These are phyloP conservation scores for Podosphaera xanthii DNA, from an alignment of 2,329 filamentous ascomycete genomes.

Conservation along the genomic window DNA sequence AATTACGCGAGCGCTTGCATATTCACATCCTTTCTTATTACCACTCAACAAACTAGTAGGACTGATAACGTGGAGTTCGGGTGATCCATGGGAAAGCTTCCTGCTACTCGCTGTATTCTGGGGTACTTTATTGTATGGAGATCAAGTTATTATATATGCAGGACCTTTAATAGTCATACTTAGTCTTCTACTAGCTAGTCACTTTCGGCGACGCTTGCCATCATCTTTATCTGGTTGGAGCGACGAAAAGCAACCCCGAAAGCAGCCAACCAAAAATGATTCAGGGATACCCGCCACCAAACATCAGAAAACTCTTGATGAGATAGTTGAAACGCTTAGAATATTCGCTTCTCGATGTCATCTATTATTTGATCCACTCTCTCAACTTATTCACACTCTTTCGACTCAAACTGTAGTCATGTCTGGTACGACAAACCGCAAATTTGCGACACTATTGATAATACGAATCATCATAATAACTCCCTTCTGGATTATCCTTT, in stretches of 20 bases:
- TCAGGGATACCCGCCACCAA: slow-evolving; percentile 41
- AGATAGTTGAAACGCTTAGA: slow-evolving; percentile 85
- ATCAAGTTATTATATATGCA: slow-evolving; percentile 54
- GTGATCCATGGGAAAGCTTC: slow-evolving; percentile 93
- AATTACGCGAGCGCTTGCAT: slow-evolving; percentile 79
- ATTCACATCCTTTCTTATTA: slow-evolving; percentile 83
- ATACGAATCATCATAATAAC: slow-evolving; percentile 69
- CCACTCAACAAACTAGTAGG: slow-evolving; percentile 72
- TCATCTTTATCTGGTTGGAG: slow-evolving; percentile 68
- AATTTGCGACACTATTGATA: slow-evolving; percentile 63
- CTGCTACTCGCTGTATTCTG: slow-evolving; percentile 68
- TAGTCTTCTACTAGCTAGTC: slow-evolving; percentile 74
- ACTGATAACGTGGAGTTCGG: slow-evolving; percentile 79
- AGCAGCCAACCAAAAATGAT: slow-evolving; percentile 23
- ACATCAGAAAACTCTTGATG: slow-evolving; percentile 85
- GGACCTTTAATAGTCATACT: slow-evolving; percentile 67
- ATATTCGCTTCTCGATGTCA: slow-evolving; percentile 83
- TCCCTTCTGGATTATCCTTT: slow-evolving; percentile 67
- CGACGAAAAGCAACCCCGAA: slow-evolving; percentile 29
- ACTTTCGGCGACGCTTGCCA: slow-evolving; percentile 70
- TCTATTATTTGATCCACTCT: slow-evolving; percentile 68
- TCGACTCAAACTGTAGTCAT: slow-evolving; percentile 79
- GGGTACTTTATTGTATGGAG: slow-evolving; percentile 68
- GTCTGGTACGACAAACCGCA: slow-evolving; percentile 73
- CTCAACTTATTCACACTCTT: slow-evolving; percentile 78